Base-by-base conservation (phyloP, 192 early-diverging fungal genomes). In the Podila minutissima region DNA sequence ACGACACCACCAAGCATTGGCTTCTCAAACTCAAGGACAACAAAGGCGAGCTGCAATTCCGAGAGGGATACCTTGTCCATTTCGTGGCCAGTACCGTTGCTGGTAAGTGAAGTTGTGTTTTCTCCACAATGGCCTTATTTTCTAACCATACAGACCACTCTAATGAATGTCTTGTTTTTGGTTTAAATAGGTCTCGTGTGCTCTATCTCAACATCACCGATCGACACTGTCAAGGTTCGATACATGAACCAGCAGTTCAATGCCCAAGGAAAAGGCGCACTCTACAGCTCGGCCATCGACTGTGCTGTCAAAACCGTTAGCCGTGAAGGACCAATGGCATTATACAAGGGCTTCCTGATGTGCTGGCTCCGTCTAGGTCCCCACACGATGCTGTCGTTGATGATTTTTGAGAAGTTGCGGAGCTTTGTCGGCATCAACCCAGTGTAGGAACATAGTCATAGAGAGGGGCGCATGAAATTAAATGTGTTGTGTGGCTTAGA, bases 291-390 rank as follows among this genome's bases (percentile, higher is more conserved):
- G 0, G 71, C 75, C 10, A 59, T 83, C 4, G 74, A 77, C 29
- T 83, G 83, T 53, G 66, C 75, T 10, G 17, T 75, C 53, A 75
- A 83, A 37, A 86, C 86, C 2, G 73, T 84, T 15, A 68, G 59
- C 35, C 49, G 59, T 8, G 88, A 89, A 55, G 88, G 88, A 28
- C 65, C 81, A 0, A 32, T 73, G 24, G 85, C 81, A 4, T 55
- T 89, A 28, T 89, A 85, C 60, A 87, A 88, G 51, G 88, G 88
- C 4, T 88, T 85, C 62, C 46, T 83, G 38, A 85, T 87, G 74
- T 78, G 79, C 19, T 89, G 86, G 85, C 55, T 89, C 11, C 83
- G 88, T 11, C 60, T 89, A n/a, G 88, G 86, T 11, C 88, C 88
- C 20, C 88, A 89, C 59, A 86, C 86, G 0, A 86, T 88, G 62